Evolutionary conservation across 1,284 basidiomycete genomes (phyloP), one percentile per base, ranked within the genome.

Genomic region (Pterula multifida): DNA sequence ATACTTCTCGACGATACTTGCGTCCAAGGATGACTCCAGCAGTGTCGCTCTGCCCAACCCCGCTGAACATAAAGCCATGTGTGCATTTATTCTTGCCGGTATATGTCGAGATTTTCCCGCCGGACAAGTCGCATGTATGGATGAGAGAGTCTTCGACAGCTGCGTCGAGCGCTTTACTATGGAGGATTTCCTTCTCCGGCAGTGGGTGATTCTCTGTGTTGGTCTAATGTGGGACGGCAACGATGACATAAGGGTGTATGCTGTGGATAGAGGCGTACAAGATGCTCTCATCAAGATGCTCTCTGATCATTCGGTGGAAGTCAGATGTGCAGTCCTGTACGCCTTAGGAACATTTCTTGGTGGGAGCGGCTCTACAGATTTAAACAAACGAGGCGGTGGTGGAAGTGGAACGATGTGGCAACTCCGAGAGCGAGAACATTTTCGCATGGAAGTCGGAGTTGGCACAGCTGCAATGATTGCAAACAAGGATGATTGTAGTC

Each of bases 21-120:
- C 80, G 1, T 71, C 81, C 26, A 74, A 71, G 50, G 81, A 80
- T 47, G 79, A 86, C 17, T 42, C 39, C 9, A 42, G 39, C 39
- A 42, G 9, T 36, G 72, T 71, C 21, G 53, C 58, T 11, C 80
- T 97, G 24, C 91, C 93, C 0, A 98, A 98, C 65, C 83, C 85
- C 48, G 90, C 90, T 13, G 95, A 98, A 65, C 94, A 98, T 65
- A 90, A 93, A 53, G 95, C 95, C 0, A 98, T 98, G 95, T 98
- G 94, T 62, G 91, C 93, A 0, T 98, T 98, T 68, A 94, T 98
- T 58, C 80, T 98, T 21, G 79, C 89, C n/a, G 85, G 93, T 24
- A 84, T 97, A 53, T 87, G 89, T 50, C 84, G 95, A 21, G 92
- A 94, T 58, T 94, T 87, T 63, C 77, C 80, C 3, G 76, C 78